Base-by-base conservation (phyloP, 2,329 filamentous ascomycete species). In the Fusarium goolgardi region DNA sequence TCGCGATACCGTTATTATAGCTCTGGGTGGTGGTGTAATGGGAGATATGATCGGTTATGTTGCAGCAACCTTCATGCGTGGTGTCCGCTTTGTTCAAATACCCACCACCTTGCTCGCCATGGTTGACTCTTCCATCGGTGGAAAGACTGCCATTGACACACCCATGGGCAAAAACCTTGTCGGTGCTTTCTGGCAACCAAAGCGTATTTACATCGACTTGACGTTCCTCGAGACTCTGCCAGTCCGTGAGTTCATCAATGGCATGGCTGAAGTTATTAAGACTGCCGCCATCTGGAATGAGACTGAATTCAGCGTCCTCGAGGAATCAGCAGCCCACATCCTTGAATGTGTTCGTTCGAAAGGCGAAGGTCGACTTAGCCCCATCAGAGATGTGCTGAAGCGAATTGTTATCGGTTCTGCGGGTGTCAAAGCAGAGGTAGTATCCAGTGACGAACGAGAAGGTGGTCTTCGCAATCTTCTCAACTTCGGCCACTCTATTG, bases 21-120 rank as follows among this genome's bases (percentile, higher is more conserved):
- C 96, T 25, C 86, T 99, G 12, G 96, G 96, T 32, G 96, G 96
- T 69, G 96, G 96, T 59, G 96, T 99, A 64, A 97, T 99, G 79
- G 96, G 96, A 32, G 96, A 99, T 79, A 91, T 99, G 91, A 94
- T 97, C 67, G 96, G 96, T 53, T 99, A 97, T 78, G 94, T 98
- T 52, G 96, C 96, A 23, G 94, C 96, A 39, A 99, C 96, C 37
- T 99, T 98, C 81, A 99, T 99, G 96, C 91, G 96, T 71, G 96
- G 96, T 57, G 91, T 99, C 66, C 92, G 92, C 71, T 97, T 97
- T 77, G 94, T 97, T 41, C 96, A 99, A 80, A 94, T 99, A 46
- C 96, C 96, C 2, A 99, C 96, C 12, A 97, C 94, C 1, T 84
- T 99, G 59, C 85, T 99, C 54, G 89, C 96, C 68, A 99, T 99